Base-by-base conservation (phyloP, 805 yeast genomes). In the Wickerhamomyces strasburgensis region DNA sequence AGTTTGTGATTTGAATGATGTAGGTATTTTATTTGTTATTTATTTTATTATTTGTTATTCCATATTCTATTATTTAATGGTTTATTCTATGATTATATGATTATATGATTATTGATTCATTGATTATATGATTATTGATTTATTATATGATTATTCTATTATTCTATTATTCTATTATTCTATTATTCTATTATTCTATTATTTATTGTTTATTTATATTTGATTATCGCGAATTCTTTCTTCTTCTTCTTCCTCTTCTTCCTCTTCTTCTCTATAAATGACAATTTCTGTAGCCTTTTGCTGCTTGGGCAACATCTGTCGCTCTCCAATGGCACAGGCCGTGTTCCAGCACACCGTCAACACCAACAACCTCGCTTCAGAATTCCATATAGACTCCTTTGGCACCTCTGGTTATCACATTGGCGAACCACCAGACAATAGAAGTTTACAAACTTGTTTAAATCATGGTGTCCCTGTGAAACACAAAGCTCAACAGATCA, bases 301-400 rank as follows among this genome's bases (percentile, higher is more conserved):
- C 1, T 89, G 97, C 54, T 67, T 87, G 18, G 97, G 97, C 4
- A 89, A 89, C 59, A 85, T 85, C 16, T 88, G 97, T 55, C 89
- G 97, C 33, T 87, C 96, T 2, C 98, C 98, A 11, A 90, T 89
- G 98, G 97, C 98, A 0, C 97, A 90, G 56, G 96, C 96, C 0
- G 85, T 88, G 1, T 87, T 89, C 62, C 68, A 67, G 33, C 77
- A 84, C 40, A 64, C 66, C 13, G 94, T 85, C 8, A 58, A 74
- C 29, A 56, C 73, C 30, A 58, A 61, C 15, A 80, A 80, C 0
- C 45, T 65, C 19, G 52, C 43, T 24, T 60, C 56, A 14, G 54
- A 54, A n/a, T 74, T 88, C 43, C 55, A 55, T 14, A 80, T 87
- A 23, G 96, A 89, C 53, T 87, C 96, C 1, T 89, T 80, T 60